Conservation (phyloP, 495 filamentous ascomycete species). For the Aspergillus taichungensis region DNA sequence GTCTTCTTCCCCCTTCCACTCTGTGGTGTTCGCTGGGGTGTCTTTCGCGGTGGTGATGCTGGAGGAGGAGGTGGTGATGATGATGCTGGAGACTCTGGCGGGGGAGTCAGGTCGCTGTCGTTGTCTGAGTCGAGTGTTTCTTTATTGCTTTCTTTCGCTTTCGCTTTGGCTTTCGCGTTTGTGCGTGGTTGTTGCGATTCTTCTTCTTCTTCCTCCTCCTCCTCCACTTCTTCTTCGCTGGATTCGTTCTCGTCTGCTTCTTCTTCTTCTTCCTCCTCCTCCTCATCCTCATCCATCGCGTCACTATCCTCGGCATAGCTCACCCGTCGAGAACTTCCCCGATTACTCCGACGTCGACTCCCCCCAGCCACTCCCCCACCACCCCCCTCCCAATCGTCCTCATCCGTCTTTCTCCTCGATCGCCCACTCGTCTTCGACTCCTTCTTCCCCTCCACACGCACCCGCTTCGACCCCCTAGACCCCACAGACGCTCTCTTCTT, state of each 20-base stretch:
- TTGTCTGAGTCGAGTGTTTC: constrained; percentile 5
- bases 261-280: constrained; percentile 19
- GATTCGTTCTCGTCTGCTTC: constrained; percentile 5
- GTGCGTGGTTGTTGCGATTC: constrained; percentile 4
- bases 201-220: constrained; percentile 15
- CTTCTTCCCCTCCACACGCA: too few species aligned
- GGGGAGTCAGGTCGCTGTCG: constrained; percentile 13
- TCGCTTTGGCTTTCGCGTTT: constrained; percentile 2
- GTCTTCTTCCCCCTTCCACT: constrained; percentile 11
- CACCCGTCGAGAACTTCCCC: constrained; percentile 20
- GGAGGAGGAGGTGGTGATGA: constrained; percentile 8
- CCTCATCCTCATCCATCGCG: constrained; percentile 45
- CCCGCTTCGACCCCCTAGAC: not conserved
- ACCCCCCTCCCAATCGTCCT: constrained; percentile 37
- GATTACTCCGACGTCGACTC: constrained; percentile 33
- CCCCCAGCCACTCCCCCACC: constrained; percentile 15
- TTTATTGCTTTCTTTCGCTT: constrained; percentile 9
- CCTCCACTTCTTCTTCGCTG: constrained; percentile 12
- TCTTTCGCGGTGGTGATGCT: not conserved
- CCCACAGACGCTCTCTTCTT: constrained; percentile 39
- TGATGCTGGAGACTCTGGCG: constrained; percentile 15
- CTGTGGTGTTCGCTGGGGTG: too few species aligned
- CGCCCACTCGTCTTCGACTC: too few species aligned
- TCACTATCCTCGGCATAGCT: constrained; percentile 53
- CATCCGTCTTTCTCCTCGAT: constrained; percentile 27